Percentiles rank a stretch among this genome's conserved stretches.
Evolutionary conservation across 495 filamentous ascomycete species (phyloP).

Genomic region (Friedmanniomyces simplex): DNA sequence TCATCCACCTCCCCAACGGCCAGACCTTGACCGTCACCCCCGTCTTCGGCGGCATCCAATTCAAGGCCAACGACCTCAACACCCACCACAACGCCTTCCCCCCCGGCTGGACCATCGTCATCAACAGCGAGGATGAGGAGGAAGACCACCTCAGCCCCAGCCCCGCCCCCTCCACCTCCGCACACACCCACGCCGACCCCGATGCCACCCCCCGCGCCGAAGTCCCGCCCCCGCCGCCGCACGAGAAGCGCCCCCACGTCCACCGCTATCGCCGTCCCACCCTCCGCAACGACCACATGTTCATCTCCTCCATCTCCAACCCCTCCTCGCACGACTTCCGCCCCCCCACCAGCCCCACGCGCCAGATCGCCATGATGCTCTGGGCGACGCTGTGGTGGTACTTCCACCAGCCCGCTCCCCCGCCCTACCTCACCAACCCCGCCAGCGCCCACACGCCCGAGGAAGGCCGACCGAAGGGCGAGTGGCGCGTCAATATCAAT

Average conservation of each 20-base stretch:
- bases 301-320: slow-evolving; percentile 82
- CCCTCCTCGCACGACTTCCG: slow-evolving; percentile 71
- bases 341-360: slow-evolving; percentile 62
- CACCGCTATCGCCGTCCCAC: slow-evolving; percentile 64
- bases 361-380: slow-evolving; percentile 90
- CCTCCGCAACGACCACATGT: slow-evolving; percentile 66
- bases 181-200: slow-evolving; percentile 5
- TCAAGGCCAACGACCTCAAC: slow-evolving; percentile 70
- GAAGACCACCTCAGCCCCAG: slow-evolving; percentile 23
- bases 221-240: slow-evolving; percentile 15
- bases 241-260: slow-evolving; percentile 30
- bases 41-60: slow-evolving; percentile 79
- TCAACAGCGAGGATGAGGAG: slow-evolving; percentile 57
- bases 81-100: slow-evolving; percentile 60
- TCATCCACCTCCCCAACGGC: slow-evolving; percentile 70
- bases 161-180: slow-evolving; percentile 1
- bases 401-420: slow-evolving; percentile 67
- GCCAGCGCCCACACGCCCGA: slow-evolving; percentile 54
- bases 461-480: slow-evolving; percentile 61
- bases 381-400: slow-evolving; percentile 96
- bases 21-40: slow-evolving; percentile 68
- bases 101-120: slow-evolving; percentile 76
- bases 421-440: slow-evolving; percentile 46
- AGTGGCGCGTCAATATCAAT: slow-evolving; percentile 82
- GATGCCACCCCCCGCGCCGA: slow-evolving; percentile 16